Evolutionary conservation across 805 yeast genomes (phyloP).

Genomic region (Teunomyces lycoperdinae): DNA sequence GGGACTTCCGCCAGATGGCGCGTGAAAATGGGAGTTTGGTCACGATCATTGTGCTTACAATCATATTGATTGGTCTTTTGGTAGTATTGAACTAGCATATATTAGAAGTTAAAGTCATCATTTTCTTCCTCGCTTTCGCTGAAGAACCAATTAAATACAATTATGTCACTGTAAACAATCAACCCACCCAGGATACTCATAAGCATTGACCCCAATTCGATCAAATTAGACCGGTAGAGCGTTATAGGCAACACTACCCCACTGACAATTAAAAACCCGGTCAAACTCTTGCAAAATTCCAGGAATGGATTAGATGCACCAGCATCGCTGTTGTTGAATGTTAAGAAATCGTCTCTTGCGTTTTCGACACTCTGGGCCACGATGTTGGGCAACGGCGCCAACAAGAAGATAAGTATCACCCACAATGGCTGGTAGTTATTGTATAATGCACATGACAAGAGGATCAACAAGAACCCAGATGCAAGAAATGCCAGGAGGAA

Average conservation of each 20-base stretch:
- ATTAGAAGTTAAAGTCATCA: constrained; percentile 42
- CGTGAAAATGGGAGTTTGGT: constrained; percentile 43
- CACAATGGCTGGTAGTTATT: constrained; percentile 40
- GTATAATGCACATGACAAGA: constrained; percentile 45
- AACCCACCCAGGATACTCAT: constrained; percentile 46
- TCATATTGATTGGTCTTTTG: constrained; percentile 37
- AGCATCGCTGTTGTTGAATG: constrained; percentile 40
- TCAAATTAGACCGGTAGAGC: constrained; percentile 35
- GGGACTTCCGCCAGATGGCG: constrained; percentile 29
- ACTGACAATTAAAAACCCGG: constrained; percentile 41
- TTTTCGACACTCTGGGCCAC: constrained; percentile 35
- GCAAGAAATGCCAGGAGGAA: constrained; percentile 46
- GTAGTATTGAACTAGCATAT: constrained; percentile 35
- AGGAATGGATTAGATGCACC: constrained; percentile 36
- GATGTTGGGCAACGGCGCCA: constrained; percentile 46
- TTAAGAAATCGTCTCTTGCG: constrained; percentile 41
- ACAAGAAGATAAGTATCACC: constrained; percentile 41
- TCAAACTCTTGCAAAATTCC: constrained; percentile 37
- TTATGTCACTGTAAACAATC: constrained; percentile 43
- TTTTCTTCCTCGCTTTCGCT: constrained; percentile 43
- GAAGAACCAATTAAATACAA: constrained; percentile 46
- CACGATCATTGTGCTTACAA: constrained; percentile 40
- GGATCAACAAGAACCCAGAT: constrained; percentile 41
- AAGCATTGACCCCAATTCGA: constrained; percentile 36
- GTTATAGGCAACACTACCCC: constrained; percentile 45